Percentiles rank a stretch among this genome's conserved stretches.
Conservation (phyloP, 176 grass and related monocot species). For the Poa pratensis region DNA sequence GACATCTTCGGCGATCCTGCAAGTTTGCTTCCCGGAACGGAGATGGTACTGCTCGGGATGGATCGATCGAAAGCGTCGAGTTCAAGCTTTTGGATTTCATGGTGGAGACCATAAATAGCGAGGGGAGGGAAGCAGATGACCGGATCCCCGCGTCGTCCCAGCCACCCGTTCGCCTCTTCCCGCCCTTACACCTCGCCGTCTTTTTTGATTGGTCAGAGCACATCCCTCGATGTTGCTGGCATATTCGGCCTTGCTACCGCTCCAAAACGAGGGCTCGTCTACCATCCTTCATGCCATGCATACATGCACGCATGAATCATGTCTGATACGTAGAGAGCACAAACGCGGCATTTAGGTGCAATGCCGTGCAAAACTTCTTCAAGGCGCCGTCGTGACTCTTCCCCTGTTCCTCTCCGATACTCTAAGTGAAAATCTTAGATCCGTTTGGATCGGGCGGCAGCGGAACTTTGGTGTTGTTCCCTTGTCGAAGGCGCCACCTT, state of each 20-base stretch:
- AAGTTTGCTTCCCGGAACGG: neutral
- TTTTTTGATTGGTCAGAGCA: neutral
- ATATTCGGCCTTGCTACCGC: neutral
- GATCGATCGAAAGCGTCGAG: neutral
- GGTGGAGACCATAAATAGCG: slow-evolving; percentile 35
- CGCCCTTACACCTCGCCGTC: slow-evolving; percentile 33
- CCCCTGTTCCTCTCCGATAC: no score
- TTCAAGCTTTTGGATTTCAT: neutral
- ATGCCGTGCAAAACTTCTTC: no score
- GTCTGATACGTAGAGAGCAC: no score
- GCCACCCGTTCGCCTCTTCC: slow-evolving; percentile 34
- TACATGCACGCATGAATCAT: no score
- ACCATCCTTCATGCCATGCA: no score
- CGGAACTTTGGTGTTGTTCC: no score
- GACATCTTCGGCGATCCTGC: slow-evolving; percentile 52
- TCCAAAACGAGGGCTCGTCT: neutral
- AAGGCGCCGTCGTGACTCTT: no score
- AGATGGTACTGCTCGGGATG: neutral
- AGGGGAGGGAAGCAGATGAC: neutral
- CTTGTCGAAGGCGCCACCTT: no score
- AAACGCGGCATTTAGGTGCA: no score
- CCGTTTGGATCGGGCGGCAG: no score
- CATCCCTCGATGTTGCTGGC: neutral
- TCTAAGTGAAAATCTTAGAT: no score
- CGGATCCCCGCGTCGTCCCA: slow-evolving; percentile 24